Evolutionary conservation across 2,329 filamentous ascomycete species (phyloP).

Genomic region (Curvularia sp.): DNA sequence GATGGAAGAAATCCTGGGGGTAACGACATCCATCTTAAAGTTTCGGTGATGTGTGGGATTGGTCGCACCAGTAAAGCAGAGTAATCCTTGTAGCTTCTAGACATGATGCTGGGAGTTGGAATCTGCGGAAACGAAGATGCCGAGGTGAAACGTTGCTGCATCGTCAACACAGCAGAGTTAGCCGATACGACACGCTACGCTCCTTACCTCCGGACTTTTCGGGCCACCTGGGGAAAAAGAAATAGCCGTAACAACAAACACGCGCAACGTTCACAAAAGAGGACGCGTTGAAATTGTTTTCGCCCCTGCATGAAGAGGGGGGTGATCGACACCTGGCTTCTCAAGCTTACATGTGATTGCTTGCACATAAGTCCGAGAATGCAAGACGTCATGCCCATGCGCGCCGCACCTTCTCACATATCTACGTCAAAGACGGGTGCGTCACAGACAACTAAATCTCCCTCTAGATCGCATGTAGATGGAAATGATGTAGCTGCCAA

Average conservation of each 20-base stretch:
- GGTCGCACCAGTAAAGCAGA: neutral
- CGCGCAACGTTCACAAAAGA: neutral
- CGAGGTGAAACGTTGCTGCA: slow-evolving; percentile 12
- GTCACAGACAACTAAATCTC: neutral
- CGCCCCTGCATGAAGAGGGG: neutral
- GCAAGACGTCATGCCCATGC: slow-evolving; percentile 33
- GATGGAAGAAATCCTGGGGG: slow-evolving; percentile 44
- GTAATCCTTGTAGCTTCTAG: neutral
- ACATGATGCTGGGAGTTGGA: slow-evolving; percentile 13
- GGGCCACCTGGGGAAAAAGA: neutral
- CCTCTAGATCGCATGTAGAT: neutral
- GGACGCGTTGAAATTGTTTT: neutral
- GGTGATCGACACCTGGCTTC: neutral
- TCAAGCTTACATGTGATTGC: slow-evolving; percentile 9
- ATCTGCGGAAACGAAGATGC: slow-evolving; percentile 8
- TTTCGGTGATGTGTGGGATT: neutral
- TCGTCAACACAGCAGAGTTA: slow-evolving; percentile 1
- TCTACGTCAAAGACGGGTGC: neutral
- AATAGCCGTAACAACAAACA: neutral
- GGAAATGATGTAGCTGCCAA: slow-evolving; percentile 19
- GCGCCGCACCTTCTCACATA: slow-evolving; percentile 3
- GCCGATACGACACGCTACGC: slow-evolving; percentile 1
- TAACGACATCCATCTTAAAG: slow-evolving; percentile 31
- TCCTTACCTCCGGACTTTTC: neutral
- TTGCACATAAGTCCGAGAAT: slow-evolving; percentile 17